Evolutionary conservation across 805 yeast species (phyloP).

Genomic region (Ogataea salicorniae): DNA sequence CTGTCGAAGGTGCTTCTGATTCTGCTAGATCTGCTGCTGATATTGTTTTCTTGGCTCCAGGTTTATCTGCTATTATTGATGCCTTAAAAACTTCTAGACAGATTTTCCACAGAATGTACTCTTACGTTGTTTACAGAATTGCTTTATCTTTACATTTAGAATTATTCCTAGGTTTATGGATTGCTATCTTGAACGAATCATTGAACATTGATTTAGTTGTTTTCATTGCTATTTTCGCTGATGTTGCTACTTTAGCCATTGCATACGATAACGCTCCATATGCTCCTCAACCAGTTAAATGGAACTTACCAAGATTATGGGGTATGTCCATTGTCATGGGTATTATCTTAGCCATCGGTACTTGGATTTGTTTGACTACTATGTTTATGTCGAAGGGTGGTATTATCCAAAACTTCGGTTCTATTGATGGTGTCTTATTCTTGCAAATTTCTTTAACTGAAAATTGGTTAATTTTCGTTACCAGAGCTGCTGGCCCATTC

Average conservation of each 20-base stretch:
- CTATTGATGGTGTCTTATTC: conserved; percentile 88
- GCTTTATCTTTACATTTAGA: conserved; percentile 94
- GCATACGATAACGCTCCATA: conserved; percentile 97
- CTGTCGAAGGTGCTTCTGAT: conserved; percentile 97
- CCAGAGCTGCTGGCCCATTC: conserved; percentile 98
- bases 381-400: conserved; percentile 90
- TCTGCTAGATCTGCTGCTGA: conserved; percentile 97
- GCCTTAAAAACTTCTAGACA: conserved; percentile 93
- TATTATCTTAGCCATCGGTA: conserved; percentile 78
- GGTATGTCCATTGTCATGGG: conserved; percentile 92
- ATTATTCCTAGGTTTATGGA: conserved; percentile 93
- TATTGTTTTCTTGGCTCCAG: conserved; percentile 92
- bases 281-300: conserved; percentile 88
- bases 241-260: conserved; percentile 94
- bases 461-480: conserved; percentile 95
- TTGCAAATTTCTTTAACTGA: conserved; percentile 92
- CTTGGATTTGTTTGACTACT: conserved; percentile 93
- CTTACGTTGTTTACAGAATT: conserved; percentile 96
- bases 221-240: conserved; percentile 95
- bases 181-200: conserved; percentile 84
- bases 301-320: conserved; percentile 97
- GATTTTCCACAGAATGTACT: conserved; percentile 98
- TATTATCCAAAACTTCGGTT: conserved; percentile 94
- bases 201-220: conserved; percentile 88
- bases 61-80: conserved; percentile 92